Evolutionary conservation across 805 yeast genomes (phyloP), one percentile per base, ranked within the genome.

Genomic region (Ogataea paraovalis): DNA sequence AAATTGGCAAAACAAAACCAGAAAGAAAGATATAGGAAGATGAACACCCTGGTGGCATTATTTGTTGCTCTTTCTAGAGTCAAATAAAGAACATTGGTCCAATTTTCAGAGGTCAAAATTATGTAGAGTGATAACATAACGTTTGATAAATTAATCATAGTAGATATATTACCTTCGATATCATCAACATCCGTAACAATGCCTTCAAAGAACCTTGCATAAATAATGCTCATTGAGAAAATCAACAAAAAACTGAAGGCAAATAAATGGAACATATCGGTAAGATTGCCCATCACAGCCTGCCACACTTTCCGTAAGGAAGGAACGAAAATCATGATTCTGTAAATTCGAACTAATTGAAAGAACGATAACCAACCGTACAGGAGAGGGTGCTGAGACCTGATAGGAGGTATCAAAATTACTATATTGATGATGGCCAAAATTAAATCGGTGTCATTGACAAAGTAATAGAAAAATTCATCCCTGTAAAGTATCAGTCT

Each of bases 91-190:
- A 84, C 72, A 4, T 71, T 73, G 0, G 95, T 83, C 96, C 96
- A 89, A 61, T 87, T 86, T 61, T 90, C 96, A 0, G 96, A 87
- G 0, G 95, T 77, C 0, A 92, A 83, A 19, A 90, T 76, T n/a
- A 78, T 81, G 57, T 86, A 89, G 42, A 89, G 68, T 0, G 87
- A 80, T 48, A 88, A 61, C 56, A 87, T 80, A 0, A 87, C 61
- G 53, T 84, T 83, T 0, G 90, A 82, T 23, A 88, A 65, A 2
- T 83, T 79, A 47, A 76, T 74, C 75, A 83, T 69, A 13, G 82
- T 79, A 53, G 83, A 85, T 18, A 74, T 65, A 12, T 68, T 61
- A 2, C 33, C 39, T n/a, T 71, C 72, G 2, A 61, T 67, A 36
- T 71, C 71, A 14, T 67, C 74, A 14, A 70, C 77, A 2, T 50